phyloP scores from a whole-genome alignment of 2,329 filamentous ascomycete species.

The Pseudogymnoascus sp. region DNA sequence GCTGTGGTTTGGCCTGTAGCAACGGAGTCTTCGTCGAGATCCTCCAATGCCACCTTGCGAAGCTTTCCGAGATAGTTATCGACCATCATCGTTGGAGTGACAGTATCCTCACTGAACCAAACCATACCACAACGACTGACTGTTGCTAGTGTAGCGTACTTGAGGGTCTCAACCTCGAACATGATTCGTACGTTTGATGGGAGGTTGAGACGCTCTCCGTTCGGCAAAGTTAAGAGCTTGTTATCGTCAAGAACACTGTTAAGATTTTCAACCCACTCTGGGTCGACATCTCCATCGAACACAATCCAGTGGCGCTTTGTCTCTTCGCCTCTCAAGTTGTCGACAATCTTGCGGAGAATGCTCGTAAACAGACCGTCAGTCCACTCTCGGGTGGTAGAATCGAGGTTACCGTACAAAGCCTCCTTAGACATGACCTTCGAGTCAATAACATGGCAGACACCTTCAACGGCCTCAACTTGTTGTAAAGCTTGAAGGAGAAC shows the following conservation, averaged over 20 bases:
- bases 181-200: constrained; percentile 96
- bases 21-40: constrained; percentile 86
- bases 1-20: constrained; percentile 66
- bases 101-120: constrained; percentile 98
- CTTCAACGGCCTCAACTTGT: constrained; percentile 82
- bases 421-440: constrained; percentile 99
- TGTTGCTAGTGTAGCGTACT: constrained; percentile 96
- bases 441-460: constrained; percentile 94
- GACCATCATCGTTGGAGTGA: constrained; percentile 87
- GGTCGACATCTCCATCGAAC: constrained; percentile 97
- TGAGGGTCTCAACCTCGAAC: constrained; percentile 98
- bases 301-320: constrained; percentile 98
- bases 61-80: constrained; percentile 81
- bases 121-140: constrained; percentile 99
- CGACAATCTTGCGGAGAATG: constrained; percentile 95
- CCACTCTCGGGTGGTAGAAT: constrained; percentile 97
- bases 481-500: constrained; percentile 85
- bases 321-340: constrained; percentile 95
- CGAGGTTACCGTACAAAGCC: constrained; percentile 86
- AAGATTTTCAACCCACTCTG: constrained; percentile 98
- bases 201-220: constrained; percentile 93
- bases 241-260: constrained; percentile 99
- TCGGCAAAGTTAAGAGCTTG: constrained; percentile 91
- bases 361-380: constrained; percentile 97
- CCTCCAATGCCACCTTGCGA: constrained; percentile 77